Percentiles rank a stretch among this genome's conserved stretches.
These are phyloP conservation scores for Candida ortonii DNA, from an alignment of 805 yeast species.

Conservation along the genomic window DNA sequence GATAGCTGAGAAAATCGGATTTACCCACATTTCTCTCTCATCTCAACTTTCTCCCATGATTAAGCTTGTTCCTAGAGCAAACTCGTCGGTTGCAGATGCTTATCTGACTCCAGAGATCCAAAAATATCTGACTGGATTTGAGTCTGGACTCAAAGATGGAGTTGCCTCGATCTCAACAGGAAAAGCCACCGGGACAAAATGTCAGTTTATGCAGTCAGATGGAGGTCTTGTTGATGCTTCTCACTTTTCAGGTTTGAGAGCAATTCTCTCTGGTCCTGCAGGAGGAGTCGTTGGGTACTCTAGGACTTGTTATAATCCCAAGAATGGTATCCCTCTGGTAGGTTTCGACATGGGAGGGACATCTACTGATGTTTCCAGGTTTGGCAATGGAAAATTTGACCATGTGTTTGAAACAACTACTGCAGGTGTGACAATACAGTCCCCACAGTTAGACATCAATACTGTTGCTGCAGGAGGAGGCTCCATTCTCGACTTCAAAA, in stretches of 20 bases:
- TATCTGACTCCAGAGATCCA: constrained; percentile 77
- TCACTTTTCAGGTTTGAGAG: constrained; percentile 80
- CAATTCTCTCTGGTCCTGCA: constrained; percentile 94
- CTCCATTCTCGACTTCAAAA: constrained; percentile 61
- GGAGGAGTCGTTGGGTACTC: constrained; percentile 97
- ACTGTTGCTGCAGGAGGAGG: constrained; percentile 90
- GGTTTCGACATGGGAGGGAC: constrained; percentile 95
- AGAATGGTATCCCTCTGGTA: constrained; percentile 58
- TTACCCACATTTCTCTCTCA: constrained; percentile 65
- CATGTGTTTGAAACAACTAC: constrained; percentile 82
- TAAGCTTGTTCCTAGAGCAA: constrained; percentile 69
- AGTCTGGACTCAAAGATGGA: constrained; percentile 56
- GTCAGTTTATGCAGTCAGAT: constrained; percentile 93
- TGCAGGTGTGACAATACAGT: constrained; percentile 79
- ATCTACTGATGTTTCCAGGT: constrained; percentile 80
- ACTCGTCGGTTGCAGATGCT: constrained; percentile 78
- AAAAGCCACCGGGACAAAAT: constrained; percentile 43
- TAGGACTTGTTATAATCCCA: constrained; percentile 64
- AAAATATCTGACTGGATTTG: constrained; percentile 59
- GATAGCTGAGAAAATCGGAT: constrained; percentile 65
- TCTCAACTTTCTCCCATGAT: constrained; percentile 75
- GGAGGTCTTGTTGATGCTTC: constrained; percentile 90
- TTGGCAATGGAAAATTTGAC: constrained; percentile 60
- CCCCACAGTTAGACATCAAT: constrained; percentile 79
- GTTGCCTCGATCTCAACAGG: constrained; percentile 35